These are phyloP conservation scores for Phoma sp. DNA, from an alignment of 2,329 filamentous ascomycete species.

Conservation along the genomic window DNA sequence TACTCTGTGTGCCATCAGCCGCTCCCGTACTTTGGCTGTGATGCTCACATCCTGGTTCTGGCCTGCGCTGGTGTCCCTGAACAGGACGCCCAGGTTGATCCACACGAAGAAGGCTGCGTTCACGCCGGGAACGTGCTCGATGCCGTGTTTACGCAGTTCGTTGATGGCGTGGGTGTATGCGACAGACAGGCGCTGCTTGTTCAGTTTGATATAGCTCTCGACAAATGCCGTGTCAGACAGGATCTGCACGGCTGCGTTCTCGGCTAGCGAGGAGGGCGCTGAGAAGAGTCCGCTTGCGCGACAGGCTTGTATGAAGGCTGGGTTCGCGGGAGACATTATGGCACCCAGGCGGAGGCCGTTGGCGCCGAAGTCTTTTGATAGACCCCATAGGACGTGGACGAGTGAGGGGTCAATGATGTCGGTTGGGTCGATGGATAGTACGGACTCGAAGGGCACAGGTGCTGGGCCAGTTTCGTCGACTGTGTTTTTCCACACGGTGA, in stretches of 20 bases:
- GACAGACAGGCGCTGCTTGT: constrained; percentile 38
- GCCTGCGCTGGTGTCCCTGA: constrained; percentile 14
- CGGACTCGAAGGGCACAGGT: constrained; percentile 23
- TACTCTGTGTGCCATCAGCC: constrained; percentile 55
- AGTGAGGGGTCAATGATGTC: constrained; percentile 57
- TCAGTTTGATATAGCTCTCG: constrained; percentile 52
- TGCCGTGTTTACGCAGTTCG: constrained; percentile 36
- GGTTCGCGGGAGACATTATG: constrained; percentile 27
- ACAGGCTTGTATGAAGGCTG: constrained; percentile 39
- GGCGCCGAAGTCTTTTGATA: constrained; percentile 58
- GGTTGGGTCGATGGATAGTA: constrained; percentile 21
- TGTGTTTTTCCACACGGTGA: constrained; percentile 53
- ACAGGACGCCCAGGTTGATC: constrained; percentile 40
- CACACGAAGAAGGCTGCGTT: constrained; percentile 58
- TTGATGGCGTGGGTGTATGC: constrained; percentile 22
- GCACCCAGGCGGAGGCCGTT: constrained; percentile 51
- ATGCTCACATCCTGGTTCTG: constrained; percentile 48
- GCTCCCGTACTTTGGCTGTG: constrained; percentile 53
- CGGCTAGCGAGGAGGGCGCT: constrained; percentile 15
- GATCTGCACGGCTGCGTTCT: constrained; percentile 6
- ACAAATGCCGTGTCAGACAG: constrained; percentile 3
- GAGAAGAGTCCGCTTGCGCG: constrained; percentile 15
- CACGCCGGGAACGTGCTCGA: constrained; percentile 47
- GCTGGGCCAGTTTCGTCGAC: constrained; percentile 46
- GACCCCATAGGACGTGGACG: constrained; percentile 59